These are phyloP conservation scores for Eragrostis nindensis DNA, from an alignment of 176 grass and related monocot species.

Conservation along the genomic window DNA sequence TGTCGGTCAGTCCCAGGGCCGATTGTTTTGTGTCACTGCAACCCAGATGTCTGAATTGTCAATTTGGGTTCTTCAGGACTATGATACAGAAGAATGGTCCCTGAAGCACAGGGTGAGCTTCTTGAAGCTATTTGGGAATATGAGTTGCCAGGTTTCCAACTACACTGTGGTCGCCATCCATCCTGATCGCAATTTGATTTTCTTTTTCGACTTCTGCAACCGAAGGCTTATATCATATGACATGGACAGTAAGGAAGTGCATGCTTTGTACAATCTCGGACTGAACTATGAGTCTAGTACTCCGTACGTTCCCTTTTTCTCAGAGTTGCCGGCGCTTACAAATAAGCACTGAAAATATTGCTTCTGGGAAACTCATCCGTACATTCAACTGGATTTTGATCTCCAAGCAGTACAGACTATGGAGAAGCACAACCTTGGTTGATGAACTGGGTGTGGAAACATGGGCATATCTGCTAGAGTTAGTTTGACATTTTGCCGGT, in stretches of 20 bases:
- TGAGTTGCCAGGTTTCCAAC: not conserved
- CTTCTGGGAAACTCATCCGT: no score
- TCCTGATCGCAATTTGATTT: slow-evolving; percentile 19
- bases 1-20: not conserved
- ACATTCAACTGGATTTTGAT: no score
- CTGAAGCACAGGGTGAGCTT: slow-evolving; percentile 22
- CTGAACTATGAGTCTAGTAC: not conserved
- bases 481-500: no score
- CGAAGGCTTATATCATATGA: slow-evolving; percentile 2
- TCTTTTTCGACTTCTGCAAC: not conserved
- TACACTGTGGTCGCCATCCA: not conserved
- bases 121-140: not conserved
- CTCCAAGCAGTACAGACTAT: no score
- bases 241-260: slow-evolving; percentile 13
- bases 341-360: not conserved
- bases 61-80: not conserved
- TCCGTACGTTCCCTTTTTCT: slow-evolving; percentile 17
- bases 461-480: no score
- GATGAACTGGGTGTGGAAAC: no score
- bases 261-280: not conserved
- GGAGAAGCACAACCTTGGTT: no score
- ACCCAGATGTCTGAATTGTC: no score
- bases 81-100: not conserved
- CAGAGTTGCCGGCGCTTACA: not conserved
- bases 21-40: not conserved